Evolutionary conservation across 208 protist species (phyloP).

Genomic region (Angomonas deanei): DNA sequence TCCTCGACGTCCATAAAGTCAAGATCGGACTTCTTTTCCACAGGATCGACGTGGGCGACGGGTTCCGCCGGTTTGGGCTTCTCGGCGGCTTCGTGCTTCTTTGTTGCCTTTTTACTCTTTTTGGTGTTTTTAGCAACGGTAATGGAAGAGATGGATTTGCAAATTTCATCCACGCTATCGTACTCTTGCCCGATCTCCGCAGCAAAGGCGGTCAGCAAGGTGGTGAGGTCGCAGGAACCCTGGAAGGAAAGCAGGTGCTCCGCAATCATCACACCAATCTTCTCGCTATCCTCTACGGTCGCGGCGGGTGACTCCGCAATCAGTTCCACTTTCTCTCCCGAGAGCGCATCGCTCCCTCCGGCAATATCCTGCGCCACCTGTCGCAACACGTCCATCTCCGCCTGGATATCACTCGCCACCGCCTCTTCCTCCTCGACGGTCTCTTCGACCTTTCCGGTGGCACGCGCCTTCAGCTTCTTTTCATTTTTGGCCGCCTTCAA

Average conservation of each 20-base stretch:
- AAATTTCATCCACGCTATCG: conserved; percentile 2
- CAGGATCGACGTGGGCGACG: neutral
- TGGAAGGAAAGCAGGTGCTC: conserved; percentile 38
- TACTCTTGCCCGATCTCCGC: neutral
- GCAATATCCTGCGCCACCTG: conserved; percentile 47
- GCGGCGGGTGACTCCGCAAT: conserved; percentile 36
- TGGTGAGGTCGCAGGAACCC: neutral
- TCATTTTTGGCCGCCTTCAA: conserved; percentile 35
- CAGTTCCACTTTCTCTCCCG: conserved; percentile 13
- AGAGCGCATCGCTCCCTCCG: conserved; percentile 28
- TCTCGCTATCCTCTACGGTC: conserved; percentile 30
- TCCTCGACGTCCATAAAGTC: conserved; percentile 17
- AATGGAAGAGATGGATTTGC: neutral
- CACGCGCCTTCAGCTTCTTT: conserved; percentile 63
- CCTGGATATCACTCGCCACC: conserved; percentile 45
- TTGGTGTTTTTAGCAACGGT: neutral
- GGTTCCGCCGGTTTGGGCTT: neutral
- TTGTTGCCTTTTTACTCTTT: neutral
- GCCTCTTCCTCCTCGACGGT: conserved; percentile 28
- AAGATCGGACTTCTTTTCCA: neutral
- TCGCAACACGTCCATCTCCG: conserved; percentile 42
- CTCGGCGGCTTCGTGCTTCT: neutral
- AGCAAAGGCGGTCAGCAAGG: neutral
- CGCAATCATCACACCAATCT: conserved; percentile 50
- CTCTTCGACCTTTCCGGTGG: conserved; percentile 32